Conservation (phyloP, 257 asterid genomes). For the Ilex aquifolium region DNA sequence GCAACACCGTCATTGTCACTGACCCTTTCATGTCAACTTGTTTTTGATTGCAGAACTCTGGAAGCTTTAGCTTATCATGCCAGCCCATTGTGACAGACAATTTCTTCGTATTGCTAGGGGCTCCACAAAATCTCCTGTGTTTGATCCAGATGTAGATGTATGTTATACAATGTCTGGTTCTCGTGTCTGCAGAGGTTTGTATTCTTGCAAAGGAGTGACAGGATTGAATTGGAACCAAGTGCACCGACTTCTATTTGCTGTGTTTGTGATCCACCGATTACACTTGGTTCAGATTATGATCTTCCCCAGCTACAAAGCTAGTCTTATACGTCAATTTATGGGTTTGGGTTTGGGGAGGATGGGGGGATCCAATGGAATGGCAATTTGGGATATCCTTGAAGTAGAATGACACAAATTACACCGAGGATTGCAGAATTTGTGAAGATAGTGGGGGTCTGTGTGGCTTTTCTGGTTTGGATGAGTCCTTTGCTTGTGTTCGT, state of each 20-base stretch:
- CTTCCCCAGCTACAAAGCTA: constrained; percentile 74
- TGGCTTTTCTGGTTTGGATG: constrained; percentile 42
- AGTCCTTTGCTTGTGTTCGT: constrained; percentile 52
- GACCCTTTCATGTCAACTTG: constrained; percentile 79
- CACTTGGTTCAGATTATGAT: constrained; percentile 32
- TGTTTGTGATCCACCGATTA: constrained; percentile 38
- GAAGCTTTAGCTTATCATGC: constrained; percentile 34
- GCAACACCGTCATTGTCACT: constrained; percentile 26
- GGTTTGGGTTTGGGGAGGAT: constrained; percentile 55
- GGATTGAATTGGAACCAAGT: constrained; percentile 61
- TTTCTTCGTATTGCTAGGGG: constrained; percentile 58
- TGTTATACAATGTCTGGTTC: constrained; percentile 56
- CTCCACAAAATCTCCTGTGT: constrained; percentile 56
- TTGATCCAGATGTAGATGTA: constrained; percentile 39
- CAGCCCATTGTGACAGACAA: constrained; percentile 44
- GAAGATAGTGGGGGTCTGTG: constrained; percentile 69
- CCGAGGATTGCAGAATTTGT: constrained; percentile 46
- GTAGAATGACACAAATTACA: constrained; percentile 29
- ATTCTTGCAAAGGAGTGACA: constrained; percentile 42
- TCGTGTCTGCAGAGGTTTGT: constrained; percentile 52
- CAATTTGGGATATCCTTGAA: constrained; percentile 53
- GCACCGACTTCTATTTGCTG: constrained; percentile 56
- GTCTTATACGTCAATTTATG: constrained; percentile 48
- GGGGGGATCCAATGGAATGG: constrained; percentile 77
- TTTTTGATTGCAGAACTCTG: constrained; percentile 66